Evolutionary conservation across 2,329 filamentous ascomycete species (phyloP).

Genomic region (Ophiostoma montium): DNA sequence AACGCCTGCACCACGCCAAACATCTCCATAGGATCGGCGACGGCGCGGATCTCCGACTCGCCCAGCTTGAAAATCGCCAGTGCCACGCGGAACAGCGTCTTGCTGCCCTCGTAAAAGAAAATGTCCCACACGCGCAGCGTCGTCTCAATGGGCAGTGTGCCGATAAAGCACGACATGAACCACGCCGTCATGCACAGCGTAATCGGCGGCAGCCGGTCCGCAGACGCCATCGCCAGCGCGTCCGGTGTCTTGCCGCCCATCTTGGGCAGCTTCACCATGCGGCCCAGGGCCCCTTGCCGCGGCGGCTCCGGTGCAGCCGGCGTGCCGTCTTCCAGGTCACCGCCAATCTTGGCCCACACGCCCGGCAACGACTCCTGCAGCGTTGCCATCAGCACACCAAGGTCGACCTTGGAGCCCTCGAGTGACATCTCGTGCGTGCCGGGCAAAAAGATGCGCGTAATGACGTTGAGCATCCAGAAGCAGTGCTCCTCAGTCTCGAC

Average conservation of each 20-base stretch:
- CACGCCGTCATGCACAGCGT: slow-evolving; percentile 87
- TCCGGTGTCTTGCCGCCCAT: slow-evolving; percentile 27
- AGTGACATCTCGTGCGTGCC: slow-evolving; percentile 84
- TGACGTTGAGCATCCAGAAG: slow-evolving; percentile 87
- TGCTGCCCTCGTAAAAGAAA: slow-evolving; percentile 90
- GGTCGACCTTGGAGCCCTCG: slow-evolving; percentile 84
- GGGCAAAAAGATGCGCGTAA: slow-evolving; percentile 76
- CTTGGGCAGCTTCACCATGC: slow-evolving; percentile 26
- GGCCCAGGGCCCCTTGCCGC: slow-evolving; percentile 17
- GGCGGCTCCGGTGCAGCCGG: slow-evolving; percentile 16
- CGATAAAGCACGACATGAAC: slow-evolving; percentile 97
- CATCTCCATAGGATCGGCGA: slow-evolving; percentile 83
- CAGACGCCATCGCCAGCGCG: slow-evolving; percentile 14
- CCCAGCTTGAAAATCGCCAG: slow-evolving; percentile 83
- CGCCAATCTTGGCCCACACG: slow-evolving; percentile 79
- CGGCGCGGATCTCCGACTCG: slow-evolving; percentile 63
- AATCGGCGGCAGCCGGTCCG: slow-evolving; percentile 62
- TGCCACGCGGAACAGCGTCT: slow-evolving; percentile 84
- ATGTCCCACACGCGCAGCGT: slow-evolving; percentile 89
- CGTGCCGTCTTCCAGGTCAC: slow-evolving; percentile 24
- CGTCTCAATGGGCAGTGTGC: slow-evolving; percentile 80
- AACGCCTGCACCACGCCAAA: slow-evolving; percentile 87
- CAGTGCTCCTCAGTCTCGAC: slow-evolving; percentile 77
- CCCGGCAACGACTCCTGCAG: slow-evolving; percentile 69
- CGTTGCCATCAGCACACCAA: slow-evolving; percentile 81